Evolutionary conservation across 2,329 filamentous ascomycete species (phyloP).

Genomic region (Apiospora kogelbergensis): DNA sequence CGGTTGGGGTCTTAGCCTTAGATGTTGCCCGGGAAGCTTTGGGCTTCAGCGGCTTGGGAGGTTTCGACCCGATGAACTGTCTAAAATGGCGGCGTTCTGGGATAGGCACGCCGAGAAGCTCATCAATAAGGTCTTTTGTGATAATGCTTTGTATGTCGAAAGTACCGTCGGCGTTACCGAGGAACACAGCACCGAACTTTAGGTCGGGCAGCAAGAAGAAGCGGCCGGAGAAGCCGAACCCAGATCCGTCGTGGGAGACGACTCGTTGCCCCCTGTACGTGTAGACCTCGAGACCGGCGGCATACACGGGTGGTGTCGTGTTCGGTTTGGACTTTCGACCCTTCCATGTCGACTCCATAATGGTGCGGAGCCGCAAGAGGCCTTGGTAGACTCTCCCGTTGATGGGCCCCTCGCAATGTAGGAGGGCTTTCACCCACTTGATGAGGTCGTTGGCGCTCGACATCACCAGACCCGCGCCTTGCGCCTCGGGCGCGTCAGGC

Average conservation of each 20-base stretch:
- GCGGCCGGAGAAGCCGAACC: slow-evolving; percentile 20
- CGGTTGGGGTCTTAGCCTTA: background rate
- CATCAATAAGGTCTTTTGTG: slow-evolving; percentile 19
- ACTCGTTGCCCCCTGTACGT: slow-evolving; percentile 20
- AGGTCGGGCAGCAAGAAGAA: slow-evolving; percentile 23
- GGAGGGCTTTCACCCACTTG: slow-evolving; percentile 23
- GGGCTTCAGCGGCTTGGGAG: background rate
- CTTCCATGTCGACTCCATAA: slow-evolving; percentile 12
- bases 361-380: slow-evolving; percentile 18
- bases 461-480: slow-evolving; percentile 25
- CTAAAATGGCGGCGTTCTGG: slow-evolving; percentile 3
- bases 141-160: background rate
- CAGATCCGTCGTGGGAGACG: slow-evolving; percentile 22
- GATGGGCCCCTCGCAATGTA: slow-evolving; percentile 21
- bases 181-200: slow-evolving; percentile 18
- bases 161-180: slow-evolving; percentile 14
- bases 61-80: background rate
- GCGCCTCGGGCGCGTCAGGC: slow-evolving; percentile 16
- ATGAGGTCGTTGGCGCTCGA: slow-evolving; percentile 26
- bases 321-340: background rate
- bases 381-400: slow-evolving; percentile 23
- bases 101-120: slow-evolving; percentile 16
- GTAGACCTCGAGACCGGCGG: slow-evolving; percentile 19
- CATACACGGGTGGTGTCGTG: slow-evolving; percentile 19
- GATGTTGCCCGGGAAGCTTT: background rate